These are phyloP conservation scores for Stemphylium beticola DNA, from an alignment of 2,329 filamentous ascomycete species.

Conservation along the genomic window DNA sequence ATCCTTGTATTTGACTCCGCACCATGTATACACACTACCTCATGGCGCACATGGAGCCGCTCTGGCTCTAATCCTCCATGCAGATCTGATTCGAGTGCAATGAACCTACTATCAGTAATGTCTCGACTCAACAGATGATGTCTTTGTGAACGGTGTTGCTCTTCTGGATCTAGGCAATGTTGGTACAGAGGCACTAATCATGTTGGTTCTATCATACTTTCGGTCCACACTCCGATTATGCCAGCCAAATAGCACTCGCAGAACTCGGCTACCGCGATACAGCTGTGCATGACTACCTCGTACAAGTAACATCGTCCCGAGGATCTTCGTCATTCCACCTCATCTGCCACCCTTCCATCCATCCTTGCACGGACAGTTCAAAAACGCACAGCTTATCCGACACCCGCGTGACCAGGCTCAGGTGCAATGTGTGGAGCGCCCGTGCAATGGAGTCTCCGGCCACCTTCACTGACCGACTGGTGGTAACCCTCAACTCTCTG, in stretches of 20 bases:
- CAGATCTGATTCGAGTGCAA: background rate
- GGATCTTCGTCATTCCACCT: background rate
- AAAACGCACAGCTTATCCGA: background rate
- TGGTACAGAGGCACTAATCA: background rate
- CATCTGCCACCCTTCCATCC: background rate
- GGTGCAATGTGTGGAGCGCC: background rate
- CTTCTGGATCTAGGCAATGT: background rate
- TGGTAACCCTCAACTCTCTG: too few species aligned
- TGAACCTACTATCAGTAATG: background rate
- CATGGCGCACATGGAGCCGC: background rate
- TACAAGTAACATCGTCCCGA: background rate
- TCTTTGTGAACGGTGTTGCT: background rate
- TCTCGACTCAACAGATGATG: background rate
- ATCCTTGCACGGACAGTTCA: background rate
- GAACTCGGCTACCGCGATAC: background rate
- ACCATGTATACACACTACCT: constrained; percentile 7
- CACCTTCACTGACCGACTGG: background rate
- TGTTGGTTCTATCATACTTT: background rate
- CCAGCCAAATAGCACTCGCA: background rate
- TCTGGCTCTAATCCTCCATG: background rate
- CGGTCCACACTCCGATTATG: background rate
- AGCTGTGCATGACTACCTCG: background rate
- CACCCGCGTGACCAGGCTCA: background rate
- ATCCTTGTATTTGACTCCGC: background rate
- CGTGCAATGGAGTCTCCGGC: background rate